phyloP scores from a whole-genome alignment of 768 basidiomycete genomes.

The Ephemerocybe angulata region DNA sequence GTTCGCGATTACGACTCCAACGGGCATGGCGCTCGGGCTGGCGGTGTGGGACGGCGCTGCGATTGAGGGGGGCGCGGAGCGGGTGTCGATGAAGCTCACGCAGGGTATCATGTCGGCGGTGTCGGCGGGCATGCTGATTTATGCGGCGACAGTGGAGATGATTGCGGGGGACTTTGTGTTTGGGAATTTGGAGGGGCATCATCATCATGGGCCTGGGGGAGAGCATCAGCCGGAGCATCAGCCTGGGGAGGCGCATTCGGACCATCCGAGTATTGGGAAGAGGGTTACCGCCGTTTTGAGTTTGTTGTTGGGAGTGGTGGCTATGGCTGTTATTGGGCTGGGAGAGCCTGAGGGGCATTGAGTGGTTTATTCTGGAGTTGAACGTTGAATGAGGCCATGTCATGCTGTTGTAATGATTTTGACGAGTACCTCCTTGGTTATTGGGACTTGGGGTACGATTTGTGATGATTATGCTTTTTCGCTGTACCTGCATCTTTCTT shows the following conservation, averaged over 20 bases:
- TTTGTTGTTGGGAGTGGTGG: conserved; percentile 54
- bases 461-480: too few relatives aligned
- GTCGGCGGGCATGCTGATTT: conserved; percentile 80
- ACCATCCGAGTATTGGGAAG: conserved; percentile 24
- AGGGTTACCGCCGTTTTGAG: conserved; percentile 59
- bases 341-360: conserved; percentile 24
- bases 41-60: conserved; percentile 35
- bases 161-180: conserved; percentile 83
- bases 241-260: conserved; percentile 10
- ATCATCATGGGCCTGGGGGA: conserved; percentile 22
- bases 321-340: conserved; percentile 61
- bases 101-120: conserved; percentile 80
- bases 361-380: too few relatives aligned
- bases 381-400: too few relatives aligned
- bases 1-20: conserved; percentile 73
- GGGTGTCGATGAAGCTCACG: conserved; percentile 49
- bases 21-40: conserved; percentile 62
- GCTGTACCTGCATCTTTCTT: too few relatives aligned
- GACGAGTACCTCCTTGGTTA: too few relatives aligned
- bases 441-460: too few relatives aligned
- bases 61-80: conserved; percentile 23
- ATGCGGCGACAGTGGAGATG: conserved; percentile 84
- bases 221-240: conserved; percentile 17
- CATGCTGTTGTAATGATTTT: too few relatives aligned
- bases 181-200: conserved; percentile 48